A percentile compares a stretch with the other conserved stretches of the same genome.
Evolutionary conservation across 2,329 filamentous ascomycete species (phyloP).

Genomic region (Ascochyta fabae): DNA sequence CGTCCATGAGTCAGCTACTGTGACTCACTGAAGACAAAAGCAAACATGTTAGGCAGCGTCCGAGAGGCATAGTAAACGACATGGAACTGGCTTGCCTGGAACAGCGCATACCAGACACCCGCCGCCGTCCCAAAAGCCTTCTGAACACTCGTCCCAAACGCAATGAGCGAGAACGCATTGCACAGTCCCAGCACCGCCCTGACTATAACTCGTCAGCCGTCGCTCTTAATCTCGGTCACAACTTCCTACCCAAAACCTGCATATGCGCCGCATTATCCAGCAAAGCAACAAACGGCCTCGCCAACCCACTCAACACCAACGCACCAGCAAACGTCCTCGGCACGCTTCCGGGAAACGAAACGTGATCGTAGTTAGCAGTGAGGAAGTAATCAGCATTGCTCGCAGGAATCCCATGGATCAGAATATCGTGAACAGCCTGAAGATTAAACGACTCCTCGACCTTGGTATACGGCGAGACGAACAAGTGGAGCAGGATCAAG

Average conservation of each 20-base stretch:
- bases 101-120: conserved; percentile 78
- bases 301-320: conserved; percentile 74
- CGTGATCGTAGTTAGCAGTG: conserved; percentile 79
- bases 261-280: conserved; percentile 62
- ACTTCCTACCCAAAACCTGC: conserved; percentile 61
- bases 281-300: conserved; percentile 68
- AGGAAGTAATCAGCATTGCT: conserved; percentile 62
- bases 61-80: conserved; percentile 90
- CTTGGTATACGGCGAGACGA: conserved; percentile 86
- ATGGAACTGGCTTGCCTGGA: conserved; percentile 89
- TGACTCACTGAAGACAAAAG: conserved; percentile 79
- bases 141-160: conserved; percentile 69
- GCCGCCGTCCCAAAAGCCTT: conserved; percentile 71
- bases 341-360: conserved; percentile 87
- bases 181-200: conserved; percentile 77
- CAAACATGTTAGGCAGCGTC: conserved; percentile 95
- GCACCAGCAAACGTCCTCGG: conserved; percentile 89
- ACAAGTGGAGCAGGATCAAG: conserved; percentile 67
- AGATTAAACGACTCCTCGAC: conserved; percentile 99
- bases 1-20: not conserved
- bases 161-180: conserved; percentile 73
- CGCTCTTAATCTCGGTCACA: not conserved
- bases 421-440: conserved; percentile 89
- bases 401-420: conserved; percentile 77
- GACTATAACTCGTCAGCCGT: conserved; percentile 54